Evolutionary conservation across 345 rosid genomes (phyloP), one percentile per base, ranked within the genome.

Genomic region (Populus deltoides): DNA sequence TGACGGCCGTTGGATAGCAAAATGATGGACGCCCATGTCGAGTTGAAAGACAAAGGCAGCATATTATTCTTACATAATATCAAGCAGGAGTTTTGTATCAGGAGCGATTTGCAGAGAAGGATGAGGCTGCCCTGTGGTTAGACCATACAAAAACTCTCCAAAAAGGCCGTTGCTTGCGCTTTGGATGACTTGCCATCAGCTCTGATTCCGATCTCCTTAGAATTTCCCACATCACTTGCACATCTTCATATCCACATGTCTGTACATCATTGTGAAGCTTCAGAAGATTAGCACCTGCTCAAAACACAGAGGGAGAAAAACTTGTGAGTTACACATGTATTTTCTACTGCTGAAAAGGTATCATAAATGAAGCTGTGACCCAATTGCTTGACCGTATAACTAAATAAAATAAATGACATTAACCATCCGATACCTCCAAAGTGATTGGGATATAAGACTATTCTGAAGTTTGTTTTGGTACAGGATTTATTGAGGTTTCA

Each of bases 141-240:
- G 93, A 87, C 92, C 89, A 88, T 22, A 82, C 83, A 57, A 85
- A 83, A 55, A 87, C 84, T 77, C 90, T 84, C 90, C 94, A 86
- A 49, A 89, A 87, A 12, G 90, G 88, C 27, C 90, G 79, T 36
- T 78, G 88, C 81, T 83, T 85, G 70, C 87, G 85, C 78, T 87
- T 89, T 35, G 80, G 68, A 68, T 76, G 80, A 68, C 68, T 71
- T 27, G 69, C 83, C 1, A 77, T 68, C 78, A 79, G 66, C 75
- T 84, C 90, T 1, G 83, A 33, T 61, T 89, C 94, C 8, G 92
- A 79, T 79, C 86, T 80, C 45, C 78, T 84, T 78, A 90, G 89
- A 87, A 90, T 89, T 82, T 90, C 92, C 94, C 92, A 90, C 94
- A 90, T 90, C 70, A 90, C 92, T 70, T 89, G 90, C 77, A 90